Conservation (phyloP, 2,329 filamentous ascomycete species). For the Orbilia ellipsospora region DNA sequence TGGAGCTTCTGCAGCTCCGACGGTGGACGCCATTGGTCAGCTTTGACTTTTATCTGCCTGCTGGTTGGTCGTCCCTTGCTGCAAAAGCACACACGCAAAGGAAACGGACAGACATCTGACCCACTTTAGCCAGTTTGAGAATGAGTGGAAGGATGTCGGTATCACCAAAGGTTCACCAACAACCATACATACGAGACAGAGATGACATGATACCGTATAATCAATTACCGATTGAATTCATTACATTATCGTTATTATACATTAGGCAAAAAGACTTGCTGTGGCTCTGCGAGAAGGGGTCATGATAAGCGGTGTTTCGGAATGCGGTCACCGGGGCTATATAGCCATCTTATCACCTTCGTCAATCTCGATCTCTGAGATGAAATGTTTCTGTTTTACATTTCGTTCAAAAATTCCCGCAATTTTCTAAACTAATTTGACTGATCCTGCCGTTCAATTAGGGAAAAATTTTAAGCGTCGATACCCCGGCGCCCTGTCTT, state of each 20-base stretch:
- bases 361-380: background rate
- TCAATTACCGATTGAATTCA: background rate
- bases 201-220: no score
- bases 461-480: background rate
- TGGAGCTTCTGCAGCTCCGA: background rate
- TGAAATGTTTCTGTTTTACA: slow-evolving; percentile 3
- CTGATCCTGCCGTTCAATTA: background rate
- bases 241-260: background rate
- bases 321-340: slow-evolving; percentile 37
- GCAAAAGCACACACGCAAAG: slow-evolving; percentile 1
- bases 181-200: no score
- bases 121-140: no score
- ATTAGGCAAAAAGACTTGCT: background rate
- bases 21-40: slow-evolving; percentile 19
- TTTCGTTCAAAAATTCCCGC: slow-evolving; percentile 11
- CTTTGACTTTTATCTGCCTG: slow-evolving; percentile 28
- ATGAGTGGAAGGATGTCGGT: no score
- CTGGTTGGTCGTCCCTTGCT: slow-evolving; percentile 36
- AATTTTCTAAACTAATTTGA: background rate
- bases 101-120: no score
- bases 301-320: slow-evolving; percentile 27
- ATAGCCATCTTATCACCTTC: slow-evolving; percentile 3
- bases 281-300: background rate
- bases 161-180: slow-evolving; percentile 7
- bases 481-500: slow-evolving; percentile 7